Base-by-base conservation (phyloP, 2,329 filamentous ascomycete genomes). In the Fusarium sp. region DNA sequence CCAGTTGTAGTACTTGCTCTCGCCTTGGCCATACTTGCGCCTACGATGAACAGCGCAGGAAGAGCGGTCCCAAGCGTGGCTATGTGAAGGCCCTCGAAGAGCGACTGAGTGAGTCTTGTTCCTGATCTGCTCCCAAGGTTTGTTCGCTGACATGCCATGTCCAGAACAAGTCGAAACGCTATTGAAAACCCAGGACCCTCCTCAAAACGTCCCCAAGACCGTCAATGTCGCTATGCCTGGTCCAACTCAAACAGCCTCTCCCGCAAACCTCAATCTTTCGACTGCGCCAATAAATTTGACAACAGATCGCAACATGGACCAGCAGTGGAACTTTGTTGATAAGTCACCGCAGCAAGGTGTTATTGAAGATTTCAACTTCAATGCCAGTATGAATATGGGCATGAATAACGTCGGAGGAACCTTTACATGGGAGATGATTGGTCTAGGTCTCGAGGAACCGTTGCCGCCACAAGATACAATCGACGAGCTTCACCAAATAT, bases 11-110 rank as follows among this genome's bases (percentile, higher is more conserved):
- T 75, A 97, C 94, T 27, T 98, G 94, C 80, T 90, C 92, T 32
- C 87, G 94, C n/a, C 84, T 97, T 53, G 91, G 92, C 45, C 94
- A 98, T 80, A 88, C 91, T 58, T 97, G 94, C 82, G 90, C 92
- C 66, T 97, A 97, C 78, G 94, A 97, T 78, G 94, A 97, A 82
- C 91, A 95, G 74, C 89, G 94, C 78, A 93, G 94, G 82, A 97
- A 97, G 88, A 97, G 94, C 79, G 94, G 94, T 5, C 94, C 94
- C 4, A 97, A 97, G 84, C 88, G 94, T 78, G 94, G 94, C 74
- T 97, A 98, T 78, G 94, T 97, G 67, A 97, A 97, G 84, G 91
- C 94, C 64, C 82, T 98, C 73, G 96, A 98, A 81, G 94, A 97
- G 79, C 89, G 96, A 79, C 83, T 99, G 77, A 94, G 94, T 97